Conservation (phyloP, 768 basidiomycete genomes). For the Leccinum subgranulosum region DNA sequence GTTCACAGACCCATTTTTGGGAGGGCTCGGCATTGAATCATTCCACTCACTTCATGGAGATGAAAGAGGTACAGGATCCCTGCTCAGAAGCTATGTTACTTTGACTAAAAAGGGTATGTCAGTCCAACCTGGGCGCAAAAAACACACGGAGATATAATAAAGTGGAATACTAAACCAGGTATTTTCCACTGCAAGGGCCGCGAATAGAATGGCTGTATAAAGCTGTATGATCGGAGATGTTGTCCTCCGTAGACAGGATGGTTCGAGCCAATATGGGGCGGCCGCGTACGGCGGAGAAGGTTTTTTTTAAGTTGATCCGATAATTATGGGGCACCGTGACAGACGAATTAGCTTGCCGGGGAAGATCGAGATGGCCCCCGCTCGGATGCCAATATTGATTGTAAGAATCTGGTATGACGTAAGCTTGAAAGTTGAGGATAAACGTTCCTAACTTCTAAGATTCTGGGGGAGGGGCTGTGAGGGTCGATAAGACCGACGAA, state of each 20-base stretch:
- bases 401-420: no score
- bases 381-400: neutral
- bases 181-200: neutral
- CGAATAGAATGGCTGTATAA: neutral
- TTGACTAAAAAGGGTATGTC: neutral
- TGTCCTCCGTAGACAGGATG: neutral
- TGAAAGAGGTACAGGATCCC: slow-evolving; percentile 7
- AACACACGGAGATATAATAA: neutral
- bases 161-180: neutral
- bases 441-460: neutral
- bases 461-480: neutral
- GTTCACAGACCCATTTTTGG: slow-evolving; percentile 4
- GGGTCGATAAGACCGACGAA: neutral
- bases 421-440: no score
- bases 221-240: slow-evolving; percentile 1
- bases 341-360: neutral
- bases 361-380: neutral
- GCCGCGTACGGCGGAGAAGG: neutral
- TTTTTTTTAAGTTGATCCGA: slow-evolving; percentile 9
- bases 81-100: neutral
- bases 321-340: neutral
- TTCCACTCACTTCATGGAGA: slow-evolving; percentile 11
- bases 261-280: neutral
- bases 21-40: slow-evolving; percentile 2
- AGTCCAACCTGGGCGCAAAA: neutral